A percentile compares a stretch with the other conserved stretches of the same genome.
phyloP scores from a whole-genome alignment of 1,284 basidiomycete species.

The Melampsora americana region DNA sequence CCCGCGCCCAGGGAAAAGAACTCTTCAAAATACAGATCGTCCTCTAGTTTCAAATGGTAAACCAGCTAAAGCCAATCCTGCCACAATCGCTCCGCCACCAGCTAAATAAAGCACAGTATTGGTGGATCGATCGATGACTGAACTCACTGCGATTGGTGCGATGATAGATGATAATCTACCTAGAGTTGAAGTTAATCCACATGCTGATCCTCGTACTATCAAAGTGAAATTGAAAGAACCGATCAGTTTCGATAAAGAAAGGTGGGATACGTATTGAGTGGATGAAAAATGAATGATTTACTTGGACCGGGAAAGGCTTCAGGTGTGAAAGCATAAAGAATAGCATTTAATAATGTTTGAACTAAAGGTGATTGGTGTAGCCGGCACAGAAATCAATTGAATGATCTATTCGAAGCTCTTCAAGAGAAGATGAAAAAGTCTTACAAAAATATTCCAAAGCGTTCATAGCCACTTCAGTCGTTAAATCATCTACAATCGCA shows the following conservation, averaged over 20 bases:
- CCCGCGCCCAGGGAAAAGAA: neutral
- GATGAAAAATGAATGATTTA: neutral
- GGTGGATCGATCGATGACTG: neutral
- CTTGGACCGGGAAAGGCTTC: conserved; percentile 9
- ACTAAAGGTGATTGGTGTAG: neutral
- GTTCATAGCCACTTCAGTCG: conserved; percentile 1
- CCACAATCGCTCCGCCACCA: neutral
- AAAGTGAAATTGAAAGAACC: neutral
- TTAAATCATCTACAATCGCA: neutral
- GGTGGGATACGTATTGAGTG: neutral
- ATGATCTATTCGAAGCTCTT: no score
- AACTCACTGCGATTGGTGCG: neutral
- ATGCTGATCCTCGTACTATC: conserved; percentile 1
- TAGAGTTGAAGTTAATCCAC: neutral
- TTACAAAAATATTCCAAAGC: conserved; percentile 6
- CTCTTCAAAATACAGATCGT: neutral
- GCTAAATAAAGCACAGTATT: conserved; percentile 8
- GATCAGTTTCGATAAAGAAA: neutral
- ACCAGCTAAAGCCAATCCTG: neutral
- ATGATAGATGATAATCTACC: conserved; percentile 8
- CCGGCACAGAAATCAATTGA: neutral
- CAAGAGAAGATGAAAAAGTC: neutral
- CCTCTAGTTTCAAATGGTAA: conserved; percentile 8
- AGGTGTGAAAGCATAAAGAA: conserved; percentile 5
- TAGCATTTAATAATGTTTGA: conserved; percentile 4